Evolutionary conservation across 148 eudicot genomes (phyloP).

Genomic region (Amaranthus hypochondriacus): DNA sequence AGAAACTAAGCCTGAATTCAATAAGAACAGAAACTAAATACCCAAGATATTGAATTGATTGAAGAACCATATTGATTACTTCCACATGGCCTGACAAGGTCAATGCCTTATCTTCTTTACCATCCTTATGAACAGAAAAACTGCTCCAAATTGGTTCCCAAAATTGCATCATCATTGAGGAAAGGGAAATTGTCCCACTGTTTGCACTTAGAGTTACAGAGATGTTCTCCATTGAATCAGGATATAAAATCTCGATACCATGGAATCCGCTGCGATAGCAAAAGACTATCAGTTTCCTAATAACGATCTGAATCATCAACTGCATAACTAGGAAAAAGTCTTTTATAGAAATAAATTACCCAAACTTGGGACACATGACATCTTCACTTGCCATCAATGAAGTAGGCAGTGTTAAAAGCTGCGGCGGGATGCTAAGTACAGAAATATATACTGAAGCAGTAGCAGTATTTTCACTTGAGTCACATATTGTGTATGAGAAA

Average conservation of each 20-base stretch:
- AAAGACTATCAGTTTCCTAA: slow-evolving; percentile 3
- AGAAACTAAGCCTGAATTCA: background rate
- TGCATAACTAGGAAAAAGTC: background rate
- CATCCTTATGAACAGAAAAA: slow-evolving; percentile 38
- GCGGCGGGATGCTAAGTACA: slow-evolving; percentile 85
- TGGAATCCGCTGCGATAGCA: slow-evolving; percentile 59
- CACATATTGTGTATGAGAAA: slow-evolving; percentile 57
- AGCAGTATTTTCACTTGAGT: slow-evolving; percentile 57
- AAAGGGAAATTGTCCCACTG: slow-evolving; percentile 56
- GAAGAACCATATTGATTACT: slow-evolving; percentile 73
- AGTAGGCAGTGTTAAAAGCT: slow-evolving; percentile 59
- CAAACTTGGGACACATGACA: slow-evolving; percentile 59
- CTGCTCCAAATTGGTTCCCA: slow-evolving; percentile 66
- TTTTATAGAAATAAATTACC: slow-evolving; percentile 34
- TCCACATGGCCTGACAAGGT: slow-evolving; percentile 57
- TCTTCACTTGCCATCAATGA: slow-evolving; percentile 69
- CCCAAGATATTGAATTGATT: slow-evolving; percentile 85
- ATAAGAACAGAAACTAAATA: slow-evolving; percentile 16
- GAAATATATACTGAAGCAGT: slow-evolving; percentile 49
- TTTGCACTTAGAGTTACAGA: slow-evolving; percentile 52
- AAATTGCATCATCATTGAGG: slow-evolving; percentile 63
- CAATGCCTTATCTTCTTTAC: slow-evolving; percentile 35
- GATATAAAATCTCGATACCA: slow-evolving; percentile 62
- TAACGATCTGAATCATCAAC: background rate
- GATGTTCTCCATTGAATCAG: slow-evolving; percentile 59